phyloP scores from a whole-genome alignment of 129 eudicot genomes.

The Ambrosia artemisiifolia region DNA sequence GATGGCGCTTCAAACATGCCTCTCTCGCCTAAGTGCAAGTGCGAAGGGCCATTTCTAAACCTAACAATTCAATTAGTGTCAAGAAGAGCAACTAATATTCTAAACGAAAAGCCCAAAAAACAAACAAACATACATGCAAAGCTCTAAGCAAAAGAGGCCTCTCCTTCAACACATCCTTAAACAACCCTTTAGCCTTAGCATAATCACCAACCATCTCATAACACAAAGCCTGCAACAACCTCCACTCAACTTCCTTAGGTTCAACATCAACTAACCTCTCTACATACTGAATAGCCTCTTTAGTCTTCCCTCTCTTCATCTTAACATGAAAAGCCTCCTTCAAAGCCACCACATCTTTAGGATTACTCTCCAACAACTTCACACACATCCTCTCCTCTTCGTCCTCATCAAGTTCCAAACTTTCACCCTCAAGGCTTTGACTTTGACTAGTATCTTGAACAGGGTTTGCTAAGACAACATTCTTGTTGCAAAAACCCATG shows the following conservation, averaged over 20 bases:
- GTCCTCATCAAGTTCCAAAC: constrained; percentile 31
- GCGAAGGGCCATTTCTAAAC: no score
- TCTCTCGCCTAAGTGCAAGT: no score
- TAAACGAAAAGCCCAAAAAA: background rate
- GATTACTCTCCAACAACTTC: constrained; percentile 53
- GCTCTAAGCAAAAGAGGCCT: constrained; percentile 91
- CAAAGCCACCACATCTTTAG: constrained; percentile 57
- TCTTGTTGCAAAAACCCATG: constrained; percentile 40
- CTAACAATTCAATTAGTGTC: background rate
- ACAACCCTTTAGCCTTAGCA: constrained; percentile 60
- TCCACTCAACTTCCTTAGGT: constrained; percentile 90
- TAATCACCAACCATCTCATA: constrained; percentile 79
- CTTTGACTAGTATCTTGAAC: constrained; percentile 24
- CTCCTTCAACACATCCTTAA: constrained; percentile 56
- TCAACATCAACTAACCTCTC: constrained; percentile 61
- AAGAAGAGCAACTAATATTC: background rate
- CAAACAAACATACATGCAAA: constrained; percentile 65
- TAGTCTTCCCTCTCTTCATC: constrained; percentile 74
- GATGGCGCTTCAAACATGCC: no score
- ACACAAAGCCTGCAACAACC: constrained; percentile 88
- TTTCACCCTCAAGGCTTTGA: constrained; percentile 31
- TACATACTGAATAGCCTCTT: constrained; percentile 71
- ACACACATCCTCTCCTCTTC: constrained; percentile 56
- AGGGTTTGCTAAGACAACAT: constrained; percentile 54
- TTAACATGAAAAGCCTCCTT: constrained; percentile 58